phyloP scores from a whole-genome alignment of 257 asterid genomes.

The Solanum tarijense region DNA sequence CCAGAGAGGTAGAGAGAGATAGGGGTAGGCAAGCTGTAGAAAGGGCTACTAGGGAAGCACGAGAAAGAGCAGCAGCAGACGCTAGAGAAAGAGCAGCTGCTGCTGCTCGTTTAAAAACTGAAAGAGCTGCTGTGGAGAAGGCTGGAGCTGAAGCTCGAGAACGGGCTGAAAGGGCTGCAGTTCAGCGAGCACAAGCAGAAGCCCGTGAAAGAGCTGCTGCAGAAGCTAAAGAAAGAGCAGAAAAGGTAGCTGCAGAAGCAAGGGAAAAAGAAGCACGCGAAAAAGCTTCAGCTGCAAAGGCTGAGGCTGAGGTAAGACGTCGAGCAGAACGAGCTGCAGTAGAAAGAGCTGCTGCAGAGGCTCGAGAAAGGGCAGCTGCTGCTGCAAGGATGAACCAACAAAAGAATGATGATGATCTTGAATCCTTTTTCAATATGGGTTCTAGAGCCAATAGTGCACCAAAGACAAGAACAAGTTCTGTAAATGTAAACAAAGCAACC shows the following conservation, averaged over 20 bases:
- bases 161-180: conserved; percentile 88
- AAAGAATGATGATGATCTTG: conserved; percentile 72
- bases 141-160: conserved; percentile 74
- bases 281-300: conserved; percentile 53
- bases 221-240: conserved; percentile 83
- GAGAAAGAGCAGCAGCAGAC: conserved; percentile 79
- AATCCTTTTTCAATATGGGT: conserved; percentile 74
- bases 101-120: conserved; percentile 62
- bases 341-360: conserved; percentile 87
- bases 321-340: conserved; percentile 88
- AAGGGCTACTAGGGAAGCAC: conserved; percentile 95
- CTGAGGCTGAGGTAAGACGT: conserved; percentile 71
- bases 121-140: conserved; percentile 71
- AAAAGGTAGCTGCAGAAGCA: conserved; percentile 79
- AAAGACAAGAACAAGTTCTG: conserved; percentile 57
- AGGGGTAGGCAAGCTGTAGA: conserved; percentile 84
- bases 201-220: conserved; percentile 98
- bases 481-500: conserved; percentile 25
- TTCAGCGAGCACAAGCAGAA: conserved; percentile 88
- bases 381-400: conserved; percentile 73
- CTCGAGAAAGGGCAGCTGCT: conserved; percentile 68
- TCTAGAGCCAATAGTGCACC: conserved; percentile 85
- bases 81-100: conserved; percentile 63
- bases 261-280: conserved; percentile 67
- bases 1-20: conserved; percentile 59